These are phyloP conservation scores for Aspergillus clavatus DNA, from an alignment of 2,329 filamentous ascomycete genomes.

Conservation along the genomic window DNA sequence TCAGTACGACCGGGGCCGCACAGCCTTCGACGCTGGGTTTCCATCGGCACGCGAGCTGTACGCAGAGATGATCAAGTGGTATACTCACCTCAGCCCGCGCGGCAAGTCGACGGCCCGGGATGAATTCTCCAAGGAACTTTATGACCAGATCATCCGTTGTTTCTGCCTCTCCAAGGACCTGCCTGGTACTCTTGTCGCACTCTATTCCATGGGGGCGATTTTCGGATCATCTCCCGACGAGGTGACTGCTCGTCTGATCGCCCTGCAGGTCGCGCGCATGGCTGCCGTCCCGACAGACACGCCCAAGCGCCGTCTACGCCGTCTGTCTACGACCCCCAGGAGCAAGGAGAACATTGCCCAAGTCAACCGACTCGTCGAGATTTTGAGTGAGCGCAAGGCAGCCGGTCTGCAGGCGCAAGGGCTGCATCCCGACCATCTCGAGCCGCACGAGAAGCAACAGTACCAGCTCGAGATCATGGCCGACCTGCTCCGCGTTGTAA, in stretches of 20 bases:
- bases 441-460: constrained; percentile 33
- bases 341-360: constrained; percentile 43
- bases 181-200: constrained; percentile 46
- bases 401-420: constrained; percentile 29
- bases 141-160: constrained; percentile 49
- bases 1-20: constrained; percentile 45
- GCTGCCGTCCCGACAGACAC: constrained; percentile 32
- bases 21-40: constrained; percentile 45
- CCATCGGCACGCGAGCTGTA: constrained; percentile 45
- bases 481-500: constrained; percentile 38
- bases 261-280: constrained; percentile 47
- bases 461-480: constrained; percentile 42
- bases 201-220: constrained; percentile 41
- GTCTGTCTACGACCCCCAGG: constrained; percentile 37
- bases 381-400: constrained; percentile 38
- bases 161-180: constrained; percentile 49
- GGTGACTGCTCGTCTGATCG: constrained; percentile 44
- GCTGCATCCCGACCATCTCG: constrained; percentile 31
- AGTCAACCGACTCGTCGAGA: constrained; percentile 42
- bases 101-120: constrained; percentile 25
- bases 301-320: constrained; percentile 36
- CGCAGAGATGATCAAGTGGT: constrained; percentile 47
- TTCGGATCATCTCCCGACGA: constrained; percentile 46
- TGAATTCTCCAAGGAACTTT: constrained; percentile 46
- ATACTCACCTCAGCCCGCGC: constrained; percentile 29